Conservation (phyloP, 768 basidiomycete species). For the Mrakia blollopis region DNA sequence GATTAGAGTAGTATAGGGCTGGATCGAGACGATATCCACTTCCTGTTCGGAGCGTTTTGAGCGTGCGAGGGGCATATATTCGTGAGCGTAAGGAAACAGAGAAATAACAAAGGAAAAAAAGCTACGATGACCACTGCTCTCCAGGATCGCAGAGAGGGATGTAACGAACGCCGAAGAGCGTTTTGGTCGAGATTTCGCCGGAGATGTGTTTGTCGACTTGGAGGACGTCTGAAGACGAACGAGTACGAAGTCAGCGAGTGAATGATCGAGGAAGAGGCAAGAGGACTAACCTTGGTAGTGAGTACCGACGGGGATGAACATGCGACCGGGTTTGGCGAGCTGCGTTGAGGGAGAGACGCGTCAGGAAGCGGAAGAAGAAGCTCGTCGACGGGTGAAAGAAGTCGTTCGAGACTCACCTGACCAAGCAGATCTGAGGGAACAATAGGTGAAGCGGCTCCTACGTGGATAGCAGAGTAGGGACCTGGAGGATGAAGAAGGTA, state of each 20-base stretch:
- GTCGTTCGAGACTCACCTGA: constrained; percentile 69
- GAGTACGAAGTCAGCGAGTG: no score
- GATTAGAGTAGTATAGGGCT: no score
- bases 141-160: neutral
- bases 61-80: no score
- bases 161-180: constrained; percentile 68
- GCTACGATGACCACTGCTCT: neutral
- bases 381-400: constrained; percentile 45
- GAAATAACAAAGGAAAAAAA: neutral
- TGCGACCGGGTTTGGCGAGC: constrained; percentile 47
- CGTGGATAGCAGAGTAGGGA: constrained; percentile 81
- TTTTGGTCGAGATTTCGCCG: constrained; percentile 60
- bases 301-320: constrained; percentile 62
- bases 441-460: constrained; percentile 80
- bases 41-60: no score
- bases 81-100: neutral
- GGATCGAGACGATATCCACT: no score
- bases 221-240: constrained; percentile 57
- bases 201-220: constrained; percentile 72
- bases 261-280: no score
- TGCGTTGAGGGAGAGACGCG: constrained; percentile 18
- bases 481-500: no score
- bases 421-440: constrained; percentile 67
- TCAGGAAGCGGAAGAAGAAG: neutral
- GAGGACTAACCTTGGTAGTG: constrained; percentile 8